Evolutionary conservation across 2,329 filamentous ascomycete species (phyloP).

Genomic region (Penicillium olsonii): DNA sequence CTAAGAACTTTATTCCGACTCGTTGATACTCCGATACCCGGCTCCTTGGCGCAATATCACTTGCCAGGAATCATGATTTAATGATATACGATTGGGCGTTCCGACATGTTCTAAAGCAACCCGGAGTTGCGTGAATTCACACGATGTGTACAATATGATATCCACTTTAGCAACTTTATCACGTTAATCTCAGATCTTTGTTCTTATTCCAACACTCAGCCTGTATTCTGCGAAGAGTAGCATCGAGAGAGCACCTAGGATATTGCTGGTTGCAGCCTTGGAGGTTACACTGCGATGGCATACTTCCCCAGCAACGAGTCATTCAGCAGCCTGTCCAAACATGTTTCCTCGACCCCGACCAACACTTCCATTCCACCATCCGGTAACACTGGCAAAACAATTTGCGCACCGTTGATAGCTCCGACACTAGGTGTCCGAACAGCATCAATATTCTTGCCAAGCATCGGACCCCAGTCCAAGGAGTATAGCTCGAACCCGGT

Average conservation of each 20-base stretch:
- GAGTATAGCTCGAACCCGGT: conserved; percentile 35
- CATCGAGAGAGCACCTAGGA: too few species aligned
- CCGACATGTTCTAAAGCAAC: not conserved
- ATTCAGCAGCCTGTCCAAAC: conserved; percentile 28
- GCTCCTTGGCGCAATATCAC: not conserved
- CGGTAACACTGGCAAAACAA: conserved; percentile 35
- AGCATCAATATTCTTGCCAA: conserved; percentile 32
- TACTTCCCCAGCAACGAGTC: conserved; percentile 36
- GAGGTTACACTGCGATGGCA: conserved; percentile 4
- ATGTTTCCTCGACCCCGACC: conserved; percentile 35
- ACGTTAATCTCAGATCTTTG: too few species aligned
- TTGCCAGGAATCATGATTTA: not conserved
- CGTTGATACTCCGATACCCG: not conserved
- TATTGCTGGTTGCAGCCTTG: too few species aligned
- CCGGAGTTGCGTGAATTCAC: not conserved
- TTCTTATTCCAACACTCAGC: too few species aligned
- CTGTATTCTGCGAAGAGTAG: too few species aligned
- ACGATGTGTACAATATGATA: not conserved
- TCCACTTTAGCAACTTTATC: not conserved
- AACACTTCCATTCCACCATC: conserved; percentile 38
- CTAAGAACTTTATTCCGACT: conserved; percentile 64
- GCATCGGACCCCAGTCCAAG: conserved; percentile 35
- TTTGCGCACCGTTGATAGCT: conserved; percentile 35
- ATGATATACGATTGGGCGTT: conserved; percentile 2
- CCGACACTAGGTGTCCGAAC: conserved; percentile 36